phyloP scores from a whole-genome alignment of 768 basidiomycete genomes.

The Podaxis sp. region DNA sequence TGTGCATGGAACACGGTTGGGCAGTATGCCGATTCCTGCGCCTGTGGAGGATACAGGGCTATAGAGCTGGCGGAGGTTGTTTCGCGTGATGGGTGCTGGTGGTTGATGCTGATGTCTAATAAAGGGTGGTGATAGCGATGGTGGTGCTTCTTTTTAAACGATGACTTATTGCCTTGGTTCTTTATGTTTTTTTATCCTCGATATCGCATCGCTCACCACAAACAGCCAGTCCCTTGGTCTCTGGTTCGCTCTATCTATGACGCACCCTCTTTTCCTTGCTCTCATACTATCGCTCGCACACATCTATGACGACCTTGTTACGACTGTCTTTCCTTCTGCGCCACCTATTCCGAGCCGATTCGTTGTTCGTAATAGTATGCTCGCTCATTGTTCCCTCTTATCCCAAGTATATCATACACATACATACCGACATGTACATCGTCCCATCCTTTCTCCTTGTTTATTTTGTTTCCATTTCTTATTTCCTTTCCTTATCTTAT shows the following conservation, averaged over 20 bases:
- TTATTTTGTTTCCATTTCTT: neutral
- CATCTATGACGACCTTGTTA: slow-evolving; percentile 4
- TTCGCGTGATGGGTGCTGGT: neutral
- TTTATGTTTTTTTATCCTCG: slow-evolving; percentile 7
- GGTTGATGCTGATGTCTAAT: neutral
- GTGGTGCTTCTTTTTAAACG: slow-evolving; percentile 6
- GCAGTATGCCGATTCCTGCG: slow-evolving; percentile 33
- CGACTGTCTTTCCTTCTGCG: neutral
- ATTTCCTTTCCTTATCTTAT: neutral
- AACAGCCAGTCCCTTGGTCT: slow-evolving; percentile 3
- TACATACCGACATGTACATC: neutral
- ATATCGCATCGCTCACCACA: neutral
- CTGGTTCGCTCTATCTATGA: slow-evolving; percentile 1
- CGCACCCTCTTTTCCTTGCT: neutral
- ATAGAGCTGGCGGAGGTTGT: neutral
- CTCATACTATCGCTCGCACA: neutral
- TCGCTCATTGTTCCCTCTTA: neutral
- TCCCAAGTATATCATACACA: neutral
- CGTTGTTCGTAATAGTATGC: neutral
- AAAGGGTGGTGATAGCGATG: neutral
- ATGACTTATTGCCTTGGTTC: slow-evolving; percentile 15
- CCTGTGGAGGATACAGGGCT: slow-evolving; percentile 20
- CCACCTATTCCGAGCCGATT: neutral
- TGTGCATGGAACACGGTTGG: slow-evolving; percentile 66
- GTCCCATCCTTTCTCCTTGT: neutral